These are phyloP conservation scores for Dryas alaskensis DNA, from an alignment of 306 rosid species.

Conservation along the genomic window DNA sequence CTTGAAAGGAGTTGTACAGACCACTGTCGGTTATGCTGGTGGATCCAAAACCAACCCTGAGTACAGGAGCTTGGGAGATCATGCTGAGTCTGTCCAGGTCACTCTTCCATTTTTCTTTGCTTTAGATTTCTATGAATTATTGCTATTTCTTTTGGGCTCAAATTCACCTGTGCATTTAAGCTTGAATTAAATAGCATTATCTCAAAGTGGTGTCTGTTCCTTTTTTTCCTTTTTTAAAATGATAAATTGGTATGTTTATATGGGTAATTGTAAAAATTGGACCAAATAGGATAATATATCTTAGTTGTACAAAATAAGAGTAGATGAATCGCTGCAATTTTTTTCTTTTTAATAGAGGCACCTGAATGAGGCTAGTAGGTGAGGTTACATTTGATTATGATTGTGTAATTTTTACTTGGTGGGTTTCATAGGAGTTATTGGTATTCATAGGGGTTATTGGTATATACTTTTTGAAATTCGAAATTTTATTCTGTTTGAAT, in stretches of 20 bases:
- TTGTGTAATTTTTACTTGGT: not conserved
- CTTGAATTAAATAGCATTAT: not conserved
- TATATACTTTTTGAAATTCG: not conserved
- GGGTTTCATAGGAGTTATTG: not conserved
- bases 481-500: not conserved
- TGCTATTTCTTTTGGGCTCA: not conserved
- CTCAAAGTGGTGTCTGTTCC: not conserved
- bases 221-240: not conserved
- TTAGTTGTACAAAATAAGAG: not conserved
- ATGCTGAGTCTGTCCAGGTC: conserved; percentile 76
- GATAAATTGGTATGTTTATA: not conserved
- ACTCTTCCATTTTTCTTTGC: not conserved
- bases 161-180: not conserved
- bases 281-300: not conserved
- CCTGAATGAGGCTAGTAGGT: not conserved
- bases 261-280: not conserved
- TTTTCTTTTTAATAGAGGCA: not conserved
- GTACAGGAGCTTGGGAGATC: conserved; percentile 77
- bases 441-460: not conserved
- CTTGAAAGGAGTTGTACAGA: conserved; percentile 72
- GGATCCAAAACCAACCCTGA: conserved; percentile 82
- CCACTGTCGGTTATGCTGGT: conserved; percentile 85
- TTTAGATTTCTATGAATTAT: not conserved
- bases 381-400: not conserved
- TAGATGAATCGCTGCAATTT: not conserved